Evolutionary conservation across 495 filamentous ascomycete species (phyloP), one percentile per base, ranked within the genome.

Genomic region (Neurospora africana): DNA sequence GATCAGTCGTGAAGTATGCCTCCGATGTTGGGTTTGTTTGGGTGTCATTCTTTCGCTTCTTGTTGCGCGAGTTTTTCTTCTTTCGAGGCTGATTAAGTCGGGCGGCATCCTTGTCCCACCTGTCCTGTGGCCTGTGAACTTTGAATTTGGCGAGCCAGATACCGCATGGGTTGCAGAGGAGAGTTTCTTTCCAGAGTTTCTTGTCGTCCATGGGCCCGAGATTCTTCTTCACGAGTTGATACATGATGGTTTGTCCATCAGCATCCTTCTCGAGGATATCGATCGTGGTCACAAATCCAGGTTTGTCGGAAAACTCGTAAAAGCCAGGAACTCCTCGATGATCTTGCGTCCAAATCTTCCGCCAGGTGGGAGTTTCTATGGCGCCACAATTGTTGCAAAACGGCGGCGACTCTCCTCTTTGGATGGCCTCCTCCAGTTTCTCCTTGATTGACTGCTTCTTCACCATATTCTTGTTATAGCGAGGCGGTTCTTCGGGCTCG

Each of bases 151-250:
- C 88, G 72, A 98, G 87, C 94, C 93, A 99, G 39, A 99, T 86
- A 17, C 95, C 95, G 76, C 95, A 99, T 75, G 95, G 94, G 82
- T 99, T 99, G 84, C 95, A 99, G 33, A 98, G 86, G 23, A 92
- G 82, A 37, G 93, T 84, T 71, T 91, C 87, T 13, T 83, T 86
- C 81, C 89, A 97, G 17, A 85, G 86, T 37, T 87, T 85, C 75
- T 90, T 89, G 39, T 84, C 84, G 40, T 92, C 89, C 11, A 38
- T 78, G 9, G 81, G 76, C 9, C 81, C 84, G 3, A 93, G 80
- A n/a, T 84, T 87, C 82, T 93, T 95, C 82, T 95, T 96, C 81
- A 92, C 88, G 23, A 93, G 80, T 69, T 89, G 86, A 79, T 92
- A 93, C 68, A 84, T 85, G 9, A 80, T 87, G 19, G 88, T 81